Evolutionary conservation across 371 early-diverging fungal species (phyloP).

Genomic region (Apophysomyces trapeziformis): DNA sequence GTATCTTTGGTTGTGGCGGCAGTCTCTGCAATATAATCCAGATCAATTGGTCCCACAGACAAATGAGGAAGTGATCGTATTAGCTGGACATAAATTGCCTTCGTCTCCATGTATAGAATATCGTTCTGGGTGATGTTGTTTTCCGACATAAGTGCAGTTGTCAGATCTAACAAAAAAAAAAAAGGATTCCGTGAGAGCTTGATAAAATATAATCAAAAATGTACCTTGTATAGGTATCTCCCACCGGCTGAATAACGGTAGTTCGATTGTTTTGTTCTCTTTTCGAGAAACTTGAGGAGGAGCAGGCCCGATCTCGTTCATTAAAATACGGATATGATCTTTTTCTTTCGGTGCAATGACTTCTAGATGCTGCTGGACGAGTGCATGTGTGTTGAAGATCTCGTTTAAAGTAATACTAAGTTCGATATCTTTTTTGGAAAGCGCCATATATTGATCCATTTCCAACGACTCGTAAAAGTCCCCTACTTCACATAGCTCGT

Average conservation of each 20-base stretch:
- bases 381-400: slow-evolving; percentile 85
- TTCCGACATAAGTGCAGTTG: slow-evolving; percentile 70
- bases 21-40: slow-evolving; percentile 81
- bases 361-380: slow-evolving; percentile 82
- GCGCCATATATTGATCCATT: slow-evolving; percentile 95
- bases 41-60: slow-evolving; percentile 54
- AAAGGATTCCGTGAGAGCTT: not conserved
- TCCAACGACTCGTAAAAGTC: slow-evolving; percentile 94
- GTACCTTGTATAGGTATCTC: slow-evolving; percentile 82
- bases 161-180: slow-evolving; percentile 41
- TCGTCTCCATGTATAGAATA: slow-evolving; percentile 94
- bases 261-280: slow-evolving; percentile 80
- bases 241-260: slow-evolving; percentile 88
- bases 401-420: slow-evolving; percentile 90
- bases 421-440: slow-evolving; percentile 87
- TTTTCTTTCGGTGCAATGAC: slow-evolving; percentile 77
- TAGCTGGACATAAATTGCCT: slow-evolving; percentile 91
- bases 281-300: slow-evolving; percentile 79
- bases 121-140: slow-evolving; percentile 90
- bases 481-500: slow-evolving; percentile 89
- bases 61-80: slow-evolving; percentile 82
- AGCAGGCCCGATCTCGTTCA: slow-evolving; percentile 78
- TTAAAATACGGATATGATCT: slow-evolving; percentile 74
- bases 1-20: slow-evolving; percentile 89
- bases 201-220: not conserved